These are phyloP conservation scores for Trichoderma erinaceum DNA, from an alignment of 495 filamentous ascomycete genomes.

Conservation along the genomic window DNA sequence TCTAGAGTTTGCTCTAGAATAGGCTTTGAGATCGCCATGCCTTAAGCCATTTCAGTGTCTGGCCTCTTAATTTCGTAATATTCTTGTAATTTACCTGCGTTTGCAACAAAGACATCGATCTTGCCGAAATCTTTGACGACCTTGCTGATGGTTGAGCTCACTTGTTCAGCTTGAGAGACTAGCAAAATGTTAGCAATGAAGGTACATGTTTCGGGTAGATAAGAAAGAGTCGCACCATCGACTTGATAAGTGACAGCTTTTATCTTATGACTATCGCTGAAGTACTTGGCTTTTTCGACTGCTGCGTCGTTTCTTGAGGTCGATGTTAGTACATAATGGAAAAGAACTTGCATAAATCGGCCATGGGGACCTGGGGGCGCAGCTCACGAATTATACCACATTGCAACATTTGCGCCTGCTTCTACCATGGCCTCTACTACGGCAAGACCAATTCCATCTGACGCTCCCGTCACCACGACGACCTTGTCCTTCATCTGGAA, in stretches of 20 bases:
- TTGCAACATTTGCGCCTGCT: conserved; percentile 31
- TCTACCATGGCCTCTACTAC: conserved; percentile 30
- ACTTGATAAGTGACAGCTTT: conserved; percentile 53
- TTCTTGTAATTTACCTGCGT: conserved; percentile 26
- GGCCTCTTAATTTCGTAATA: not conserved
- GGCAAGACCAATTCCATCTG: conserved; percentile 34
- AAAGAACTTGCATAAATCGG: not conserved
- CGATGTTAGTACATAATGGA: conserved; percentile 30
- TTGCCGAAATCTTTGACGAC: conserved; percentile 43
- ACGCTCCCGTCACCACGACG: conserved; percentile 37
- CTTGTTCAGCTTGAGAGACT: conserved; percentile 48
- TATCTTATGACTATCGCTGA: conserved; percentile 46
- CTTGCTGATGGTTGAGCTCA: conserved; percentile 39
- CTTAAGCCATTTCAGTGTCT: conserved; percentile 19
- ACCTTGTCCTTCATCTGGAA: conserved; percentile 36
- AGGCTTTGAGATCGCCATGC: conserved; percentile 47
- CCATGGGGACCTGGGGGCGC: conserved; percentile 12
- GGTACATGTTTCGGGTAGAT: conserved; percentile 11
- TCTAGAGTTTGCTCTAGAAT: conserved; percentile 42
- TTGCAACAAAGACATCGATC: conserved; percentile 30
- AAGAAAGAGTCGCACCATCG: conserved; percentile 47
- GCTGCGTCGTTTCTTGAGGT: conserved; percentile 41
- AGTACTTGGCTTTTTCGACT: conserved; percentile 42
- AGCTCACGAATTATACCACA: conserved; percentile 42
- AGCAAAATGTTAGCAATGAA: not conserved